Evolutionary conservation across 768 basidiomycete genomes (phyloP), one percentile per base, ranked within the genome.

Genomic region (Amanita rimosa): DNA sequence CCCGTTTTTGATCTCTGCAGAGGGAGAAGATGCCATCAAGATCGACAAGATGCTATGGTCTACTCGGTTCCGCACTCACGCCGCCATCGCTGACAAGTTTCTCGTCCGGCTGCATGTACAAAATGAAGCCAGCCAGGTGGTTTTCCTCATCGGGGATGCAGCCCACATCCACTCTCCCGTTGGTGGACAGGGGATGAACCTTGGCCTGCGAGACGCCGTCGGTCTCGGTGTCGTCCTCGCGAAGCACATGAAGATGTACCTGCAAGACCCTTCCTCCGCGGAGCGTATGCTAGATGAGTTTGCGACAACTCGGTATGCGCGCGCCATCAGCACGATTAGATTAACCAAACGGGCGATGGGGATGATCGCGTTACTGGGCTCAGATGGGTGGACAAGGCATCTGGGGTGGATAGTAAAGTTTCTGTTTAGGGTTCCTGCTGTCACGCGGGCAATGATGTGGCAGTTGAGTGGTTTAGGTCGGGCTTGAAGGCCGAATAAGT

Each of bases 131-230:
- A 16, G 24, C 14, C 40, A 52, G 13, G 48, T 56, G 5, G 48
- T 58, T 13, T 34, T 61, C 44, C 55, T 61, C 19, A 39, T 61
- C 14, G 60, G 50, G 17, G 50, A 51, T 53, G 74, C 76, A 3
- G 76, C 76, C 27, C 73, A 68, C 52, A 69, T 77, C 40, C 77
- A 76, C 49, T 72, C 76, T 0, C 77, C 76, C 19, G 64, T 68
- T 5, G 77, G 76, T 1, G 77, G 77, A 1, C 75, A 76, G 47
- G 77, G 76, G 9, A 74, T 79, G 75, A 76, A 77, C 52, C 67
- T 78, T n/a, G 74, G 76, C 4, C 60, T 79, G n/a, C 67, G 75
- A 13, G 77, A 79, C 51, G 75, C 71, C 6, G 57, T 76, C 17
- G 61, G 64, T 42, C 65, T 78, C 3, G 75, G 69, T 4, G 64